A percentile compares a stretch with the other conserved stretches of the same genome.
Evolutionary conservation across 1,284 basidiomycete species (phyloP).

Genomic region (Ceratobasidium sp.): DNA sequence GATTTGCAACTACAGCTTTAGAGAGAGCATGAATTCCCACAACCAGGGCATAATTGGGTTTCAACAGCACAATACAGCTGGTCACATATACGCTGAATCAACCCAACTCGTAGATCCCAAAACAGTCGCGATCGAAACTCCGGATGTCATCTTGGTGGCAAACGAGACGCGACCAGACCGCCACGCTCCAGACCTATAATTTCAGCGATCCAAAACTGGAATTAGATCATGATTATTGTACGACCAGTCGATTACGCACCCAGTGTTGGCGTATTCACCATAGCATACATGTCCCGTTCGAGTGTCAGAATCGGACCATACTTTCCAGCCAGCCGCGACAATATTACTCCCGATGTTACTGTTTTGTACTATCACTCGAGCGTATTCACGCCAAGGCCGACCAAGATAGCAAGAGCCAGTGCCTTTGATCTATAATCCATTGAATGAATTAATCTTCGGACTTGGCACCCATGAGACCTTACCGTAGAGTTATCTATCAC

Average conservation of each 20-base stretch:
- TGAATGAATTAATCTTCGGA: too few species aligned
- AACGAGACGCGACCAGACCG: constrained; percentile 32
- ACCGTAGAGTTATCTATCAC: constrained; percentile 42
- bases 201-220: background rate
- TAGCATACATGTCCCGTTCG: constrained; percentile 42
- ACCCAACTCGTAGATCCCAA: constrained; percentile 30
- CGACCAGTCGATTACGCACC: background rate
- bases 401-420: constrained; percentile 34
- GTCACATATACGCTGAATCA: constrained; percentile 32
- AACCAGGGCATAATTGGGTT: too few species aligned
- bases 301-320: constrained; percentile 37
- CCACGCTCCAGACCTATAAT: constrained; percentile 34
- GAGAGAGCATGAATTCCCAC: too few species aligned
- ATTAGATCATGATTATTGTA: background rate
- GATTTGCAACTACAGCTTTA: too few species aligned
- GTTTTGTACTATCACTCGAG: constrained; percentile 44
- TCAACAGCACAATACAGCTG: too few species aligned
- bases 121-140: constrained; percentile 27
- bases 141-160: constrained; percentile 38
- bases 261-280: constrained; percentile 44
- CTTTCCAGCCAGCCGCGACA: constrained; percentile 42
- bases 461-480: too few species aligned
- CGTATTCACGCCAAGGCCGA: constrained; percentile 41
- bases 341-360: constrained; percentile 40
- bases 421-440: background rate